Percentiles rank a stretch among this genome's conserved stretches.
These are phyloP conservation scores for Claviceps digitariae DNA, from an alignment of 2,329 filamentous ascomycete species.

Conservation along the genomic window DNA sequence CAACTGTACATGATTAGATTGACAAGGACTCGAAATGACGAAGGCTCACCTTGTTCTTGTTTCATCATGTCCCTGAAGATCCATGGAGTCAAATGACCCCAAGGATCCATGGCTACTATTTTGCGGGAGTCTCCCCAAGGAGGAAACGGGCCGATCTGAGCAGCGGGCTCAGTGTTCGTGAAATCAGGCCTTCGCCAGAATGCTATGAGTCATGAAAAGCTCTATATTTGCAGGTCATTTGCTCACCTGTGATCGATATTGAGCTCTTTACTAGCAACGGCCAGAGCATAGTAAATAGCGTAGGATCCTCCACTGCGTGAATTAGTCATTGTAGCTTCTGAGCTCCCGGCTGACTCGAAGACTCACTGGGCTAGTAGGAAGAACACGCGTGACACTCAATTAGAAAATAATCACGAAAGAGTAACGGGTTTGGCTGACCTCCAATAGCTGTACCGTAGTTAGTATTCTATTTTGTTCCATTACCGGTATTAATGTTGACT, in stretches of 20 bases:
- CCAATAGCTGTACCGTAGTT: conserved; percentile 32
- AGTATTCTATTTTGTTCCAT: not conserved
- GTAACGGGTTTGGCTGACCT: conserved; percentile 27
- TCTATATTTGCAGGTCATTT: not conserved
- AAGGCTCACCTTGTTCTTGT: conserved; percentile 48
- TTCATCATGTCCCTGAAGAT: conserved; percentile 68
- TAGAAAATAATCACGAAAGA: not conserved
- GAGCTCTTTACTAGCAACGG: conserved; percentile 82
- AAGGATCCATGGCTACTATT: conserved; percentile 95
- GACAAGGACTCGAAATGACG: not conserved
- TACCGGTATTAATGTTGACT: not conserved
- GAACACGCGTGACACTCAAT: not conserved
- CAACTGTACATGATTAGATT: conserved; percentile 33
- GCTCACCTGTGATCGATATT: conserved; percentile 58
- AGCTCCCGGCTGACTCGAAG: not conserved
- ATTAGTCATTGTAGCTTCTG: not conserved
- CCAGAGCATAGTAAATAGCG: conserved; percentile 87
- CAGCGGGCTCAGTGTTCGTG: conserved; percentile 78
- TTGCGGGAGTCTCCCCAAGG: conserved; percentile 85
- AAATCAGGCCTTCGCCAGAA: conserved; percentile 36
- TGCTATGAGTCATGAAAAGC: conserved; percentile 5
- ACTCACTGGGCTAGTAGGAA: conserved; percentile 22
- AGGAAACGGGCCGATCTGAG: conserved; percentile 73
- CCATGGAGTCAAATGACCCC: conserved; percentile 76
- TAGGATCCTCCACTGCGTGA: conserved; percentile 63